A percentile compares a stretch with the other conserved stretches of the same genome.
phyloP scores from a whole-genome alignment of 441 rosid species.

The Croton setiger region DNA sequence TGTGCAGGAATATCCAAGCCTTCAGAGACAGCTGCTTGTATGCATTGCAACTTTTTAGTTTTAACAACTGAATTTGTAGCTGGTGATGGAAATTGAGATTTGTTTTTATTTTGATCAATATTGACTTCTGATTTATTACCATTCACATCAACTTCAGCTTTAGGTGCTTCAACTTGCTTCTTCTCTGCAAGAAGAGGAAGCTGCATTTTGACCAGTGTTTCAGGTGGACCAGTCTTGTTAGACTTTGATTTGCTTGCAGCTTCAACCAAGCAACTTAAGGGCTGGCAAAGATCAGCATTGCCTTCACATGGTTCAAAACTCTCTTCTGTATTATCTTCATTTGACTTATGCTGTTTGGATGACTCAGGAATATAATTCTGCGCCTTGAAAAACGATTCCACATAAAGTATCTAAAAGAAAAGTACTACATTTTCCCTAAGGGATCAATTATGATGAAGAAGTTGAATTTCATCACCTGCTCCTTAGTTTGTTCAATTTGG shows the following conservation, averaged over 20 bases:
- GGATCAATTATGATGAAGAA: neutral
- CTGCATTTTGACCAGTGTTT: constrained; percentile 20
- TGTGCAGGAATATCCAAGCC: constrained; percentile 32
- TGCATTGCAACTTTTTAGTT: constrained; percentile 37
- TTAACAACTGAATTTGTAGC: constrained; percentile 32
- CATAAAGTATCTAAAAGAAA: neutral
- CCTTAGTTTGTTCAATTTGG: constrained; percentile 29
- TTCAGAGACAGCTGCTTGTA: constrained; percentile 26
- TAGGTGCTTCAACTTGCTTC: constrained; percentile 22
- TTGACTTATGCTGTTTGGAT: constrained; percentile 18
- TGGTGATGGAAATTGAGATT: constrained; percentile 18
- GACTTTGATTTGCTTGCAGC: constrained; percentile 49
- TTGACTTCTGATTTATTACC: constrained; percentile 27
- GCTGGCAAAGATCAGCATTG: constrained; percentile 48
- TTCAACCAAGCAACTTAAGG: constrained; percentile 55
- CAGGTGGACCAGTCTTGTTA: constrained; percentile 34
- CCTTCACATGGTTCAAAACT: constrained; percentile 33
- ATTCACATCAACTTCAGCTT: constrained; percentile 33
- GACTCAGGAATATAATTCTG: constrained; percentile 25
- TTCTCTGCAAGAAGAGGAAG: constrained; percentile 21
- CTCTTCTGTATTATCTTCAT: constrained; percentile 24
- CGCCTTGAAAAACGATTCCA: constrained; percentile 20
- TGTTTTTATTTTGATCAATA: constrained; percentile 31
- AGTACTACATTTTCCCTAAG: neutral
- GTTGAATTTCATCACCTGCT: constrained; percentile 39